These are phyloP conservation scores for Penicillium brevicompactum DNA, from an alignment of 2,329 filamentous ascomycete genomes.

Conservation along the genomic window DNA sequence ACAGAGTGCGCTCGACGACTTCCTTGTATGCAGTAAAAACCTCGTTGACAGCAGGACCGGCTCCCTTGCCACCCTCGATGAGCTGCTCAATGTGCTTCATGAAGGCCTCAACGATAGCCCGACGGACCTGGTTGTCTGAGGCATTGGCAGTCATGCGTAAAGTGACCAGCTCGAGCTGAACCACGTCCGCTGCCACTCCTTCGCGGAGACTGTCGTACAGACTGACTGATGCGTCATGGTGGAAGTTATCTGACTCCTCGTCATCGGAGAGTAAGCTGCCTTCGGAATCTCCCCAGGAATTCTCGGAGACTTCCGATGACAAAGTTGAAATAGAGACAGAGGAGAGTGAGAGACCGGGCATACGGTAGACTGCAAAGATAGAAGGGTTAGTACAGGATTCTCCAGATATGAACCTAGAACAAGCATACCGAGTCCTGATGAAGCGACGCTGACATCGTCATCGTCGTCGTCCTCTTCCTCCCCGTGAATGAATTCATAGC, in stretches of 20 bases:
- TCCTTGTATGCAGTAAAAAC: slow-evolving; percentile 67
- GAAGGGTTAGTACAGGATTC: slow-evolving; percentile 12
- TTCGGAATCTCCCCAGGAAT: slow-evolving; percentile 70
- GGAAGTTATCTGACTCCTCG: slow-evolving; percentile 67
- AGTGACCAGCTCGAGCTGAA: slow-evolving; percentile 90
- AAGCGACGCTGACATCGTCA: slow-evolving; percentile 64
- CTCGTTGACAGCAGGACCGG: slow-evolving; percentile 65
- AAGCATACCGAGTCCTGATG: slow-evolving; percentile 40
- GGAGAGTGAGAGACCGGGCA: slow-evolving; percentile 49
- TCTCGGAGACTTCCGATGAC: slow-evolving; percentile 57
- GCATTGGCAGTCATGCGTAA: slow-evolving; percentile 90
- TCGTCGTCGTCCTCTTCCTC: slow-evolving; percentile 64
- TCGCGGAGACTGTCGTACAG: slow-evolving; percentile 82
- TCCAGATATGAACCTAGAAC: neutral
- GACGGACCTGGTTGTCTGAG: slow-evolving; percentile 83
- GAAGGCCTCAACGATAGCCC: slow-evolving; percentile 82
- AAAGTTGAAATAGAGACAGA: slow-evolving; percentile 65
- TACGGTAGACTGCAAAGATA: slow-evolving; percentile 50
- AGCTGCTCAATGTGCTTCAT: slow-evolving; percentile 78
- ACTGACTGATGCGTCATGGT: slow-evolving; percentile 81
- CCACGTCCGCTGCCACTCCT: slow-evolving; percentile 74
- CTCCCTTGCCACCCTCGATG: slow-evolving; percentile 58
- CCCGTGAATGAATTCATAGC: slow-evolving; percentile 66
- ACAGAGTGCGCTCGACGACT: slow-evolving; percentile 61
- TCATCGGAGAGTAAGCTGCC: slow-evolving; percentile 71